Evolutionary conservation across 306 rosid species (phyloP).

Genomic region (Pyrus pyrifolia): DNA sequence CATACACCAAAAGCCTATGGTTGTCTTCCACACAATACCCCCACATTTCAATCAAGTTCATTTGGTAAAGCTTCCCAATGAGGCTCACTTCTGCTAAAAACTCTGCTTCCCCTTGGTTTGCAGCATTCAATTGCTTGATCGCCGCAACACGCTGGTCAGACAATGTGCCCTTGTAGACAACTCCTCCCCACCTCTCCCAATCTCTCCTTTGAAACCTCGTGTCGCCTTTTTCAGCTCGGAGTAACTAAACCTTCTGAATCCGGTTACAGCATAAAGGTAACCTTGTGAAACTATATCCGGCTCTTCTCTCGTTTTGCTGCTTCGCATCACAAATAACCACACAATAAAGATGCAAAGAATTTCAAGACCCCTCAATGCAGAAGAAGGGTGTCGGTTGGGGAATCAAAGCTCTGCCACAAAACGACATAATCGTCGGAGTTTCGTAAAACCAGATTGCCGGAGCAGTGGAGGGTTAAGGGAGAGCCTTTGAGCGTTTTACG

Average conservation of each 20-base stretch:
- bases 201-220: constrained; percentile 35
- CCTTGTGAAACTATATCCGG: constrained; percentile 2
- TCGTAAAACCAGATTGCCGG: constrained; percentile 34
- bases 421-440: not conserved
- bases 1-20: constrained; percentile 46
- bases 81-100: constrained; percentile 47
- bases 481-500: constrained; percentile 37
- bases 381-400: constrained; percentile 44
- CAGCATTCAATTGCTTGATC: constrained; percentile 28
- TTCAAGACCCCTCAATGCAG: constrained; percentile 34
- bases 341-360: constrained; percentile 23
- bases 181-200: constrained; percentile 54
- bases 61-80: constrained; percentile 54
- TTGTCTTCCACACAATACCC: constrained; percentile 51
- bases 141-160: constrained; percentile 40
- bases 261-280: constrained; percentile 28
- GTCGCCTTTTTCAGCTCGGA: constrained; percentile 49
- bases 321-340: constrained; percentile 24
- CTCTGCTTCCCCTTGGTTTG: constrained; percentile 48
- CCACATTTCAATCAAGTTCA: constrained; percentile 56
- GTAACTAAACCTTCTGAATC: constrained; percentile 43
- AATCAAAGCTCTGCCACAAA: constrained; percentile 50
- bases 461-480: constrained; percentile 24
- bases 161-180: constrained; percentile 41
- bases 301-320: not conserved